Base-by-base conservation (phyloP, 768 basidiomycete genomes). In the Amanita muscaria region DNA sequence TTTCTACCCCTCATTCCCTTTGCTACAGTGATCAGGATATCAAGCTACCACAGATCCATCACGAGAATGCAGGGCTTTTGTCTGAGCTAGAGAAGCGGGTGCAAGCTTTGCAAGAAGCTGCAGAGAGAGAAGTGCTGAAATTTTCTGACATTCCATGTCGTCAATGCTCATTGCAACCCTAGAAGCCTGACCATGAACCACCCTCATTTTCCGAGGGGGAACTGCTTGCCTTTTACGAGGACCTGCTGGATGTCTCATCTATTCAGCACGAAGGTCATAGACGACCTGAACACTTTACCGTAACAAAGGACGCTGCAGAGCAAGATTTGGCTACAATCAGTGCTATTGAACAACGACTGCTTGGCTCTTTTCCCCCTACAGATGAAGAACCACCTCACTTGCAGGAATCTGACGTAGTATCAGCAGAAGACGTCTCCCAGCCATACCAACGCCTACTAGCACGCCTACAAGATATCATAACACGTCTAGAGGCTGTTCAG, bases 191-290 rank as follows among this genome's bases (percentile, higher is more conserved):
- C 23, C 41, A 59, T 5, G 65, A 65, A 19, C 47, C 60, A 2
- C 58, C 62, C 7, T 50, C 57, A 3, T 75, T 68, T 47, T 62
- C 65, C 2, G 73, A 75, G 49, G 63, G 66, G 15, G 69, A 71
- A 8, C 54, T 75, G 3, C 32, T 67, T 34, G 43, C 55, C 1
- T 49, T 75, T 34, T 75, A 75, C 47, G 64, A 70, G 45, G 69
- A 73, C 45, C 54, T 74, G 15, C 62, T 73, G 18, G 63, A 66
- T 16, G 56, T 67, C 22, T 60, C 61, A 14, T 37, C n/a, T n/a
- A n/a, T n/a, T n/a, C n/a, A n/a, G n/a, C n/a, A n/a, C n/a, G n/a
- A n/a, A n/a, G n/a, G n/a, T n/a, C n/a, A n/a, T n/a, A n/a, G n/a
- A n/a, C n/a, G n/a, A n/a, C n/a, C 46, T 29, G 25, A 30, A 16